Conservation (phyloP, 129 eudicot species). For the Flaveria sonorensis region DNA sequence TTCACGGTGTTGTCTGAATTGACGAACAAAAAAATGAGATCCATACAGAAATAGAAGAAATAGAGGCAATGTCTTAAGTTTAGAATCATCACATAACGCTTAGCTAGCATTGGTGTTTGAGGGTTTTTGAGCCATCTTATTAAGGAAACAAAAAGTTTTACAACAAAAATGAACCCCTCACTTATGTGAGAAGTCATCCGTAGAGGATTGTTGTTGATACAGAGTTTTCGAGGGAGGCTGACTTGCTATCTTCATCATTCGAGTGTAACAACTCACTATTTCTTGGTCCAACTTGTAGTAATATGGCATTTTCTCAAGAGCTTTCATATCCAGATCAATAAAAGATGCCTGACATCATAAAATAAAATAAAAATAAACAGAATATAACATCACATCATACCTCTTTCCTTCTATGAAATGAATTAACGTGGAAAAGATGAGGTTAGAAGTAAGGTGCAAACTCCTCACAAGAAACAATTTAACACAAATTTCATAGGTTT, state of each 20-base stretch:
- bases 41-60: too few relatives aligned
- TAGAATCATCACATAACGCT: too few relatives aligned
- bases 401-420: too few relatives aligned
- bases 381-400: too few relatives aligned
- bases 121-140: neutral
- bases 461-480: neutral
- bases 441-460: neutral
- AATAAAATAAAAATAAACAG: too few relatives aligned
- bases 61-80: too few relatives aligned
- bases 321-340: conserved; percentile 89
- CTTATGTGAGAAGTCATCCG: conserved; percentile 26
- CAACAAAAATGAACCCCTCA: conserved; percentile 33
- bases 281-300: conserved; percentile 79
- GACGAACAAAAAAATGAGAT: too few relatives aligned
- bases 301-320: conserved; percentile 75
- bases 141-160: neutral
- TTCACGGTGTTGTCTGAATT: too few relatives aligned
- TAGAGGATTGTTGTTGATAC: conserved; percentile 25
- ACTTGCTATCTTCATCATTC: conserved; percentile 38
- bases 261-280: conserved; percentile 59
- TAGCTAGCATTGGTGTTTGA: too few relatives aligned
- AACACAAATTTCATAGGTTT: neutral
- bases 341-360: conserved; percentile 62
- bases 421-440: neutral
- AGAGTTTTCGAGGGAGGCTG: conserved; percentile 26